Evolutionary conservation across 202 grass and related monocot genomes (phyloP).

Genomic region (Carex arenaria): DNA sequence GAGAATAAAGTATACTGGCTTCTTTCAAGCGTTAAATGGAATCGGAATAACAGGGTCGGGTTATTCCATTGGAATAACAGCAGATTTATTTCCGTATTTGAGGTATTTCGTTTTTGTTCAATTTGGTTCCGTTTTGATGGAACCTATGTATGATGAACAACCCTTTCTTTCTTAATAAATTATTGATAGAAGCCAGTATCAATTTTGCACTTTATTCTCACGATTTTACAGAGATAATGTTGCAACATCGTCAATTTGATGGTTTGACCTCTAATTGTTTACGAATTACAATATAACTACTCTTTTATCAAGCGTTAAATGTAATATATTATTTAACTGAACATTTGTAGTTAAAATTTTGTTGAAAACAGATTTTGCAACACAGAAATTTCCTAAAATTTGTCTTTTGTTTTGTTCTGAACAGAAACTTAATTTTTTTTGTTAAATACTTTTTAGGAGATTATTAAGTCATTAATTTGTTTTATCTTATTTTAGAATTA

Average conservation of each 20-base stretch:
- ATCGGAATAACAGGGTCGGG: no score
- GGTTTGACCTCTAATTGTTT: neutral
- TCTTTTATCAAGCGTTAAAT: neutral
- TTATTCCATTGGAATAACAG: no score
- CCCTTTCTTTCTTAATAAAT: neutral
- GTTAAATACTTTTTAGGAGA: neutral
- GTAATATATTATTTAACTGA: neutral
- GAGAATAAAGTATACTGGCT: no score
- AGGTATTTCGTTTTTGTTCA: neutral
- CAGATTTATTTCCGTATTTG: neutral
- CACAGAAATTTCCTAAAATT: neutral
- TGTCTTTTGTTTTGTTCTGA: neutral
- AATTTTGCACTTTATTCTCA: neutral
- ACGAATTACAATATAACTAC: neutral
- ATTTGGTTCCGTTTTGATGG: neutral
- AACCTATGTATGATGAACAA: neutral
- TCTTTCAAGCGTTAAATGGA: no score
- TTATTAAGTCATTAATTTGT: neutral
- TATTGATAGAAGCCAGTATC: neutral
- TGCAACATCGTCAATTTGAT: neutral
- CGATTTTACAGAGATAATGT: neutral
- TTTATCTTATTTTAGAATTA: constrained; percentile 10
- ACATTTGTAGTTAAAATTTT: neutral
- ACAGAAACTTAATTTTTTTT: neutral
- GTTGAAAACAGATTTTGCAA: neutral